Conservation (phyloP, 2,329 filamentous ascomycete genomes). For the Cladorrhinum sp. region DNA sequence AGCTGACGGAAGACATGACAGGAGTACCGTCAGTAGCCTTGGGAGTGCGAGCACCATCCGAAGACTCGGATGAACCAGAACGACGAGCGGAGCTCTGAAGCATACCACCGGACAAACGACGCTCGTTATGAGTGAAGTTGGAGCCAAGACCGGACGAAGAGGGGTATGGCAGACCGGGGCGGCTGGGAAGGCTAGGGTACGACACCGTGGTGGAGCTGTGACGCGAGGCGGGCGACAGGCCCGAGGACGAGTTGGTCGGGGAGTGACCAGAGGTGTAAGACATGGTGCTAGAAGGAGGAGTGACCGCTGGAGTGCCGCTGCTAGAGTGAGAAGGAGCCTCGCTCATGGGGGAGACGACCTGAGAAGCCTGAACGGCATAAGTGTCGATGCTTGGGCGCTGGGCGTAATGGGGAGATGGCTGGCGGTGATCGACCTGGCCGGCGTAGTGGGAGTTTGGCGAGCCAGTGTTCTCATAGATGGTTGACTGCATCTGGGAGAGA, state of each 20-base stretch:
- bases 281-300: constrained; percentile 70
- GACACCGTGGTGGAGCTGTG: constrained; percentile 61
- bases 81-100: constrained; percentile 54
- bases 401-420: constrained; percentile 35
- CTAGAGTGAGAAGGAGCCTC: constrained; percentile 55
- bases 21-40: constrained; percentile 39
- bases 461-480: constrained; percentile 89
- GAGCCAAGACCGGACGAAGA: constrained; percentile 70
- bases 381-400: constrained; percentile 31
- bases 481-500: constrained; percentile 92
- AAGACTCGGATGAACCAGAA: constrained; percentile 24
- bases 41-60: constrained; percentile 42
- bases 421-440: constrained; percentile 55
- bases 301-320: constrained; percentile 70
- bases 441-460: constrained; percentile 77
- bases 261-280: constrained; percentile 78
- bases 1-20: constrained; percentile 45
- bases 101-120: constrained; percentile 64
- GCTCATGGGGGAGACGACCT: constrained; percentile 59
- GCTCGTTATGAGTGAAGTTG: constrained; percentile 60
- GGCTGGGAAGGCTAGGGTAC: constrained; percentile 67
- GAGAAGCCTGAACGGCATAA: constrained; percentile 46
- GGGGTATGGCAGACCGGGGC: constrained; percentile 64
- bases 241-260: constrained; percentile 67
- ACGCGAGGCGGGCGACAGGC: constrained; percentile 64